Conservation (phyloP, 148 eudicot genomes). For the Amaranthus hypochondriacus region DNA sequence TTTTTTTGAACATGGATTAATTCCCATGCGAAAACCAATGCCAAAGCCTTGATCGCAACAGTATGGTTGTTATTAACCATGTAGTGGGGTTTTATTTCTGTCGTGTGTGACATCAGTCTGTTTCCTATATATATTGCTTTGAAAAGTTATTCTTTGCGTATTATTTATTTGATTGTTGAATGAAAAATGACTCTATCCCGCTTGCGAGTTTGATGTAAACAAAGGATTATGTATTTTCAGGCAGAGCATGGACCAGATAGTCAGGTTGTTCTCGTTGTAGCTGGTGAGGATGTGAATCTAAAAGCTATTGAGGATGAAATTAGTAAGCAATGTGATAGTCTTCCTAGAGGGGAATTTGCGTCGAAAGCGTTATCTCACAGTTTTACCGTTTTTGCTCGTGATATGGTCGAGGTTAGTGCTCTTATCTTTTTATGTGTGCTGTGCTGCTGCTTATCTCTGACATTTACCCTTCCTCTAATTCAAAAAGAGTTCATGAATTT, state of each 20-base stretch:
- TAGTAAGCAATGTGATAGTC: conserved; percentile 69
- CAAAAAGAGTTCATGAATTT: neutral
- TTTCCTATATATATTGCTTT: neutral
- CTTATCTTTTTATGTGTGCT: conserved; percentile 6
- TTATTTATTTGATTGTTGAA: neutral
- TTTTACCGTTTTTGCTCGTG: conserved; percentile 72
- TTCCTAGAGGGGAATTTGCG: conserved; percentile 91
- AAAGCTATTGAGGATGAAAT: conserved; percentile 68
- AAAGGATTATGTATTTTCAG: conserved; percentile 36
- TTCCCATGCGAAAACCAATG: too few species aligned
- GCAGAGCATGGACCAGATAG: conserved; percentile 99
- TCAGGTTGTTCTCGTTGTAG: conserved; percentile 92
- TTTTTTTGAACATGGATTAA: too few species aligned
- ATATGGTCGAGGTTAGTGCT: conserved; percentile 90
- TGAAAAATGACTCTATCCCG: neutral
- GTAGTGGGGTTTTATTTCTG: too few species aligned
- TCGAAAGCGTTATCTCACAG: conserved; percentile 84
- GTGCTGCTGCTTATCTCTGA: neutral
- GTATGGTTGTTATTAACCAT: too few species aligned
- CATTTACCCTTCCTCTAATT: neutral
- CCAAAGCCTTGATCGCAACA: too few species aligned
- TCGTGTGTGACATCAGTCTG: neutral
- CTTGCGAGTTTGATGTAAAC: conserved; percentile 1
- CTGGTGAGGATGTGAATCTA: conserved; percentile 78
- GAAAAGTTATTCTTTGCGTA: neutral